Conservation (phyloP, 306 rosid genomes). For the Cucurbita maxima region DNA sequence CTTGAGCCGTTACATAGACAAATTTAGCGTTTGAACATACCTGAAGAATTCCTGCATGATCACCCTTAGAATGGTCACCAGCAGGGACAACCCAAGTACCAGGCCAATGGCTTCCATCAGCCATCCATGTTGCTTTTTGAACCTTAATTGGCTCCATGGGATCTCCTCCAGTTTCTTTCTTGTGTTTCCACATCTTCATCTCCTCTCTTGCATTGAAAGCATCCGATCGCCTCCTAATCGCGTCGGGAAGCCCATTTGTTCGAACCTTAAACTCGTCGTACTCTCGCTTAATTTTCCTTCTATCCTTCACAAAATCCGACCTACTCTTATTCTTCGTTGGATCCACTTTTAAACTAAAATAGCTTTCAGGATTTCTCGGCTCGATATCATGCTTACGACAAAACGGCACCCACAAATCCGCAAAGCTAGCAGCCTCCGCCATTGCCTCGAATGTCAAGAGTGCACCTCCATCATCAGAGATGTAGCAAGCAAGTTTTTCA, state of each 20-base stretch:
- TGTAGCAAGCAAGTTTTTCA: constrained; percentile 66
- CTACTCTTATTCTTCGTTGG: constrained; percentile 73
- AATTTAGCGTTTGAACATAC: constrained; percentile 7
- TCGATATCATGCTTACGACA: constrained; percentile 65
- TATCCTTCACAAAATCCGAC: constrained; percentile 68
- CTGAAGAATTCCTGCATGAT: constrained; percentile 93
- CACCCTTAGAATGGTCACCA: constrained; percentile 45
- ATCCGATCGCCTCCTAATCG: constrained; percentile 71
- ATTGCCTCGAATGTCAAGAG: constrained; percentile 72
- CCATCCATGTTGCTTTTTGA: constrained; percentile 64
- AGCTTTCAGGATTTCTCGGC: constrained; percentile 80
- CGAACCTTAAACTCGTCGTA: constrained; percentile 86
- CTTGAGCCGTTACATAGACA: too few species aligned
- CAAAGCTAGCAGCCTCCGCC: constrained; percentile 93
- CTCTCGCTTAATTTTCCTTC: constrained; percentile 87
- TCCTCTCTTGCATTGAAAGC: constrained; percentile 52
- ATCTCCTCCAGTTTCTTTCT: constrained; percentile 28
- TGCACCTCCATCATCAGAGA: constrained; percentile 87
- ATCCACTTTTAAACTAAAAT: constrained; percentile 61
- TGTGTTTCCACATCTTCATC: constrained; percentile 36
- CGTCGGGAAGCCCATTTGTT: constrained; percentile 70
- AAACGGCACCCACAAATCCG: constrained; percentile 87
- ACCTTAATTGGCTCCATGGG: constrained; percentile 26
- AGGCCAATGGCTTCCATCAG: constrained; percentile 94
- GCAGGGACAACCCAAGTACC: constrained; percentile 45